Evolutionary conservation across 1,284 basidiomycete species (phyloP), one percentile per base, ranked within the genome.

Genomic region (Agroathelia rolfsii): DNA sequence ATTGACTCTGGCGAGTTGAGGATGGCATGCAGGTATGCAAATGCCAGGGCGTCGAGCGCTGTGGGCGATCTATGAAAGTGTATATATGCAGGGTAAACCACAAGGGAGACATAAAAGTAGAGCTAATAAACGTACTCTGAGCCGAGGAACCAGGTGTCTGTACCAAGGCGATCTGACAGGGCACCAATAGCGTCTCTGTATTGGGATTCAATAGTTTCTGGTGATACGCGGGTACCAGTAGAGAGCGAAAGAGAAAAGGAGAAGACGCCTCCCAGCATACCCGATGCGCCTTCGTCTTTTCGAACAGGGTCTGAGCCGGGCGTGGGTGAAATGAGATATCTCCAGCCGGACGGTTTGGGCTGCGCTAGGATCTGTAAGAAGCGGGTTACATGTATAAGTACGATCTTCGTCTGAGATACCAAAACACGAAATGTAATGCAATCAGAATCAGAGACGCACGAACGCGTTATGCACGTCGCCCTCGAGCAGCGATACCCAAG

Each of bases 401-500:
- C n/a, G n/a, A n/a, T n/a, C n/a, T n/a, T n/a, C n/a, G n/a, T n/a
- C n/a, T n/a, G n/a, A n/a, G n/a, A n/a, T n/a, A n/a, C n/a, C n/a
- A n/a, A n/a, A n/a, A n/a, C n/a, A 31, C 4, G 18, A 28, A 15
- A 16, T 24, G 13, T 34, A 27, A 8, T 7, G 26, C 7, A 17
- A 19, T 10, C 5, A 13, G 28, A 28, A 20, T 8, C 11, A 12
- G 17, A 28, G 7, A 59, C 75, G 39, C 45, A 83, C 76, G 53
- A 87, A 52, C 6, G 78, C 77, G 43, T 78, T 74, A 49, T 84
- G 82, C 6, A 87, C 69, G 31, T 68, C 61, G 24, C 76, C 75
- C 50, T 87, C 80, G 17, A 87, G 63, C 18, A 87, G 59, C 4
- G 77, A 61, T 13, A 83, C 68, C 83, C 83, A 87, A 3, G 84